Base-by-base conservation (phyloP, 257 asterid species). In the Fraxinus cuspidata region DNA sequence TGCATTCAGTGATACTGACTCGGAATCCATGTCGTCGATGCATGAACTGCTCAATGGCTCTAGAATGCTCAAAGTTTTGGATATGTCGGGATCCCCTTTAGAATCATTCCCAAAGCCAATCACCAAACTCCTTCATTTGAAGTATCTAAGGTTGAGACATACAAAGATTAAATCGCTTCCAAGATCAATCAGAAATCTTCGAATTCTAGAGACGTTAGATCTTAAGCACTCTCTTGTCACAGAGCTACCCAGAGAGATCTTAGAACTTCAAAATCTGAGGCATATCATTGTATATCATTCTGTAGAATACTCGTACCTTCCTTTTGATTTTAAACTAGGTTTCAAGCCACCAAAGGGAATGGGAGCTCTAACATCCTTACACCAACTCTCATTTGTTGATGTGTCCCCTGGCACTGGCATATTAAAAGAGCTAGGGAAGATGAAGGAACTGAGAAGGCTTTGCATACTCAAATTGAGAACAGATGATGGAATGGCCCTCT, bases 241-340 rank as follows among this genome's bases (percentile, higher is more conserved):
- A 2, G 77, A 82, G 70, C 65, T 85, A 76, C 88, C 84, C 0
- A 56, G 15, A 6, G 81, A 82, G 56, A 82, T 85, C 49, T 49
- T 63, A 28, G 37, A 80, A 28, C 88, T 85, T 58, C 37, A 32
- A 44, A 35, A 74, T 31, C 83, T 82, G 19, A 35, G 74, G 0
- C 78, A 85, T 38, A 84, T 85, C 28, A 18, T 76, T 5, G 85
- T 79, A 2, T 69, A 76, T 34, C 70, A 44, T 38, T 58, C 9
- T 18, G 76, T 60, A 0, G 47, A 51, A 1, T 16, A 66, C 7
- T 13, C 73, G 11, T 84, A 77, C 40, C 38, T 74, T 1, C 77
- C 79, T 19, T 83, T 71, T 25, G 44, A 79, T 5, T 72, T 7
- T 23, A 67, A 66, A 32, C 27, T 44, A 1, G 85, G 80, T 7